These are phyloP conservation scores for Calamus simplicifolius DNA, from an alignment of 176 grass and related monocot species.

Conservation along the genomic window DNA sequence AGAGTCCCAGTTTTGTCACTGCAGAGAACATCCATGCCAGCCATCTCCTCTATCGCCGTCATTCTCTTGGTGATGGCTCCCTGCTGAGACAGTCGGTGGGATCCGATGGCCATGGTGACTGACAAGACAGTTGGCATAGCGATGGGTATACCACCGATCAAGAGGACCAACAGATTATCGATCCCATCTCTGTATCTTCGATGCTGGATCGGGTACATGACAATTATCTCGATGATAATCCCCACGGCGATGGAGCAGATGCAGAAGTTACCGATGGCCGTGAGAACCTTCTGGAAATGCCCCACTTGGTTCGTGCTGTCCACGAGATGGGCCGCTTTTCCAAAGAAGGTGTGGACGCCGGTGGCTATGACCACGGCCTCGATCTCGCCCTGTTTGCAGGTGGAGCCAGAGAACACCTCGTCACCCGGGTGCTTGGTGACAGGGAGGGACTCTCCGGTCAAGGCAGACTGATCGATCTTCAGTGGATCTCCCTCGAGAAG, in stretches of 20 bases:
- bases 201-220: constrained; percentile 86
- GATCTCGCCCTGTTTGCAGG: constrained; percentile 95
- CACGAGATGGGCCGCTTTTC: constrained; percentile 90
- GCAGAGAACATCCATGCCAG: constrained; percentile 80
- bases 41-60: constrained; percentile 99
- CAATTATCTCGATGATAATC: constrained; percentile 48
- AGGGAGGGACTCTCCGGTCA: constrained; percentile 80
- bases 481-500: constrained; percentile 76
- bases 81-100: constrained; percentile 51
- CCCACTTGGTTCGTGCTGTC: constrained; percentile 90
- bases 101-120: constrained; percentile 93
- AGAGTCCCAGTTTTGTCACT: constrained; percentile 98
- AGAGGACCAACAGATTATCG: constrained; percentile 86
- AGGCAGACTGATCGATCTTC: constrained; percentile 89
- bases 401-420: constrained; percentile 78
- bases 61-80: constrained; percentile 97
- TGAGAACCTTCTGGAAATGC: constrained; percentile 90
- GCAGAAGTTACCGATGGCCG: constrained; percentile 93
- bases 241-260: constrained; percentile 64
- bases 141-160: constrained; percentile 95
- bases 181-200: constrained; percentile 80
- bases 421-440: constrained; percentile 60
- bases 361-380: constrained; percentile 82
- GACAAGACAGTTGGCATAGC: constrained; percentile 96
- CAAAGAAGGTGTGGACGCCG: constrained; percentile 96